These are phyloP conservation scores for Botrytis fragariae DNA, from an alignment of 2,329 filamentous ascomycete genomes.

Conservation along the genomic window DNA sequence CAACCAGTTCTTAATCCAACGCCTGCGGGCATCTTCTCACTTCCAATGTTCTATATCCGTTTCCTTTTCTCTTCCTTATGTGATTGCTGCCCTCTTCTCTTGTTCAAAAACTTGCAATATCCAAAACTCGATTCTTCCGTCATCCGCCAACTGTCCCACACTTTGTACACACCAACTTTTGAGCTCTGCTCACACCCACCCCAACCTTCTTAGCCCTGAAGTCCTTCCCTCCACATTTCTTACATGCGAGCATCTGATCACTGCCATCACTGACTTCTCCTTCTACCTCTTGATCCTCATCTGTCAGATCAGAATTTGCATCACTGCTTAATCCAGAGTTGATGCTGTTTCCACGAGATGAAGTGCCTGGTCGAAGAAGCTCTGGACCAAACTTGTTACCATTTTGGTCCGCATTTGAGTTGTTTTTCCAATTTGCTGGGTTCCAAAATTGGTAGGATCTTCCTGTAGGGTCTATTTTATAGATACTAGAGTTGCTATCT, in stretches of 20 bases:
- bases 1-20: background rate
- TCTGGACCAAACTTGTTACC: conserved; percentile 28
- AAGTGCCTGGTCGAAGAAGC: conserved; percentile 23
- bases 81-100: background rate
- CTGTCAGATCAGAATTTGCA: conserved; percentile 36
- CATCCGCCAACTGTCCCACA: conserved; percentile 44
- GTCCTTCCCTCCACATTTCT: conserved; percentile 57
- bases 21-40: background rate
- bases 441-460: conserved; percentile 56
- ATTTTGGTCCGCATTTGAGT: conserved; percentile 22
- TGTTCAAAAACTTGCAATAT: background rate
- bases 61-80: background rate
- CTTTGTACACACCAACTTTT: conserved; percentile 59
- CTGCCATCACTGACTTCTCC: conserved; percentile 47
- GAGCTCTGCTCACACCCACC: conserved; percentile 48
- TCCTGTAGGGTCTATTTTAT: conserved; percentile 42
- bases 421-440: conserved; percentile 49
- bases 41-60: background rate
- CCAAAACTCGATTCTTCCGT: background rate
- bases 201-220: conserved; percentile 60
- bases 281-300: conserved; percentile 39
- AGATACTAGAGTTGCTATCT: conserved; percentile 32
- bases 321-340: conserved; percentile 60
- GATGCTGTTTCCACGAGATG: conserved; percentile 29
- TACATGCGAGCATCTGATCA: conserved; percentile 48